Conservation (phyloP, 371 early-diverging fungal genomes). For the Mortierella sp. region DNA sequence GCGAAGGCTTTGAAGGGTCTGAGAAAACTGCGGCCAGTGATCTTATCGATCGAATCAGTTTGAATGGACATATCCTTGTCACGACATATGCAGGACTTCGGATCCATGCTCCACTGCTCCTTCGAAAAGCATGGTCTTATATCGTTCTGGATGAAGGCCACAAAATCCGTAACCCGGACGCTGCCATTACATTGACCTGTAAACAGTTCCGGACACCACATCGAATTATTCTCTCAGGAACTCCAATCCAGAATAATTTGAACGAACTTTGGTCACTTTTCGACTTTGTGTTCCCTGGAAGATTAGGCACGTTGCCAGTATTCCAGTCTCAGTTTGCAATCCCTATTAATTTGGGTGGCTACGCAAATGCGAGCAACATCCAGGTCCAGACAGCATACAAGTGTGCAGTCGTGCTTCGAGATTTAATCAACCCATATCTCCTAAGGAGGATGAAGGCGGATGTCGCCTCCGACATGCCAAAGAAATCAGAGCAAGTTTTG, state of each 20-base stretch:
- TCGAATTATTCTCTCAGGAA: conserved; percentile 94
- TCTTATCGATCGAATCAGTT: conserved; percentile 53
- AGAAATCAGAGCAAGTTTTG: conserved; percentile 92
- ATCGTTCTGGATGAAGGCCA: conserved; percentile 99
- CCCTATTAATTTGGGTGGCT: conserved; percentile 93
- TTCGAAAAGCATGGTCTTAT: conserved; percentile 87
- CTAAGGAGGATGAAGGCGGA: conserved; percentile 94
- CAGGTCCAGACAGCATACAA: conserved; percentile 94
- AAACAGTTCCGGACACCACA: conserved; percentile 90
- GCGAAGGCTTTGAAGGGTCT: not conserved
- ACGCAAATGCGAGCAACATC: conserved; percentile 86
- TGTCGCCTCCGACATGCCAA: conserved; percentile 91
- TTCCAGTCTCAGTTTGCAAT: conserved; percentile 93
- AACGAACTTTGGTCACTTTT: conserved; percentile 97
- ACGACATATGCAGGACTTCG: conserved; percentile 91
- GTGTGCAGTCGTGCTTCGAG: conserved; percentile 90
- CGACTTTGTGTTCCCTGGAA: conserved; percentile 96
- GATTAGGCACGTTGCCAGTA: conserved; percentile 94
- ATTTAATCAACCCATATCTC: conserved; percentile 94
- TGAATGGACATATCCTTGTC: conserved; percentile 82
- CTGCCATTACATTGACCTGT: conserved; percentile 87
- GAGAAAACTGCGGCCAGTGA: conserved; percentile 45
- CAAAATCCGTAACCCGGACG: conserved; percentile 95
- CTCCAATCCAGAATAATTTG: conserved; percentile 98
- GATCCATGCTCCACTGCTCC: conserved; percentile 70